Evolutionary conservation across 768 basidiomycete genomes (phyloP).

Genomic region (Leccinum subtestaceum): DNA sequence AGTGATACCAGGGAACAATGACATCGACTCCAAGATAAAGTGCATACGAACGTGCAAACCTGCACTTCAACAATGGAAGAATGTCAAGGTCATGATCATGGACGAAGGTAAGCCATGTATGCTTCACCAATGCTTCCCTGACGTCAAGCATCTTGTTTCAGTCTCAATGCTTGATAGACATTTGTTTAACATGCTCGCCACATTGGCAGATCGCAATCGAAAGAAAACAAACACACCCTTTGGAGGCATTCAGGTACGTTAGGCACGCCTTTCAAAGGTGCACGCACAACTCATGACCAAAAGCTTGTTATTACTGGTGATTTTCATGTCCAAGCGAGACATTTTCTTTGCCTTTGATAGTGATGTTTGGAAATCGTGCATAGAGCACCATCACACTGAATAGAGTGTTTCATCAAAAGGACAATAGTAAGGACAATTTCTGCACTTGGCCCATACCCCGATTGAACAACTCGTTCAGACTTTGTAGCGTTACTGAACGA

Average conservation of each 20-base stretch:
- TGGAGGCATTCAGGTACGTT: slow-evolving; percentile 60
- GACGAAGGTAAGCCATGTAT: slow-evolving; percentile 51
- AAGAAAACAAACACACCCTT: slow-evolving; percentile 52
- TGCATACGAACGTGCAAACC: slow-evolving; percentile 42
- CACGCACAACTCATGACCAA: background rate
- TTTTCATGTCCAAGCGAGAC: slow-evolving; percentile 43
- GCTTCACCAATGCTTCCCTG: background rate
- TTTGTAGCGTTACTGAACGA: slow-evolving; percentile 77
- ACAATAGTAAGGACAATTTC: slow-evolving; percentile 45
- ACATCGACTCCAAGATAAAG: slow-evolving; percentile 1
- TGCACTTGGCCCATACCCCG: background rate
- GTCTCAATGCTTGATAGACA: slow-evolving; percentile 71
- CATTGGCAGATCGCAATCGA: slow-evolving; percentile 49
- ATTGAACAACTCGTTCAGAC: slow-evolving; percentile 33
- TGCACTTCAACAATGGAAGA: slow-evolving; percentile 54
- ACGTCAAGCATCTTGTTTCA: slow-evolving; percentile 18
- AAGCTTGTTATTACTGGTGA: slow-evolving; percentile 55
- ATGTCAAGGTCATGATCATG: slow-evolving; percentile 56
- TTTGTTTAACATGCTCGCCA: slow-evolving; percentile 56
- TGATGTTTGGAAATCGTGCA: slow-evolving; percentile 39
- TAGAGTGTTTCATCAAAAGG: slow-evolving; percentile 76
- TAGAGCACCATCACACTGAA: slow-evolving; percentile 63
- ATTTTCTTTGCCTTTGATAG: slow-evolving; percentile 69
- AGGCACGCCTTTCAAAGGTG: background rate
- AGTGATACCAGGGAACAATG: slow-evolving; percentile 44